Evolutionary conservation across 805 yeast genomes (phyloP).

Genomic region (Cyberlindnera samutprakarnensis): DNA sequence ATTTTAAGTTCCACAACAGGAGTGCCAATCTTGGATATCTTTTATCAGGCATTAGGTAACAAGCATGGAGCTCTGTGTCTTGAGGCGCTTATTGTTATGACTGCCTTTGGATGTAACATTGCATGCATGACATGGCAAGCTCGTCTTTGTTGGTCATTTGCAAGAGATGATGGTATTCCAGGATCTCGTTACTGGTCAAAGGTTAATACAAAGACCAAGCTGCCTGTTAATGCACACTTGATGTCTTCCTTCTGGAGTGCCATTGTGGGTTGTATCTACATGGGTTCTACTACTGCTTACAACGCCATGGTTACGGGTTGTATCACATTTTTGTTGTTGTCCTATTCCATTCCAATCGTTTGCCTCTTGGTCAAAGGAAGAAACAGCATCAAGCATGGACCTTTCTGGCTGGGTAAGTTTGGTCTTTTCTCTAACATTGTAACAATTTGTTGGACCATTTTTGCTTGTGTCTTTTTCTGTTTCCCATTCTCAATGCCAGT

Average conservation of each 20-base stretch:
- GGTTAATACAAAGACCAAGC: conserved; percentile 38
- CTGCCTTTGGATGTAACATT: conserved; percentile 53
- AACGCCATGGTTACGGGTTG: conserved; percentile 58
- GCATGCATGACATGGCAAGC: conserved; percentile 65
- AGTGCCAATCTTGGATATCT: conserved; percentile 57
- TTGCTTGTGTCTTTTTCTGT: conserved; percentile 53
- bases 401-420: conserved; percentile 55
- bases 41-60: conserved; percentile 45
- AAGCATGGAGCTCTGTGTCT: conserved; percentile 49
- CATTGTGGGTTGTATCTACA: conserved; percentile 50
- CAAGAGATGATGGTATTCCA: conserved; percentile 58
- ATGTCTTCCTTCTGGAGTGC: conserved; percentile 47
- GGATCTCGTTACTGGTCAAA: conserved; percentile 42
- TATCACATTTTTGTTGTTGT: conserved; percentile 47
- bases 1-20: conserved; percentile 44
- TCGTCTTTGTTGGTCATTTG: conserved; percentile 59
- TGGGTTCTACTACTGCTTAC: conserved; percentile 63
- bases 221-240: conserved; percentile 55
- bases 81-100: conserved; percentile 39
- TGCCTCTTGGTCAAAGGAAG: conserved; percentile 43
- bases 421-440: conserved; percentile 47
- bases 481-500: conserved; percentile 63
- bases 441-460: conserved; percentile 47
- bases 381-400: conserved; percentile 50
- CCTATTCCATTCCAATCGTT: conserved; percentile 48